phyloP scores from a whole-genome alignment of 2,329 filamentous ascomycete species.

The Pyrenophora teres region DNA sequence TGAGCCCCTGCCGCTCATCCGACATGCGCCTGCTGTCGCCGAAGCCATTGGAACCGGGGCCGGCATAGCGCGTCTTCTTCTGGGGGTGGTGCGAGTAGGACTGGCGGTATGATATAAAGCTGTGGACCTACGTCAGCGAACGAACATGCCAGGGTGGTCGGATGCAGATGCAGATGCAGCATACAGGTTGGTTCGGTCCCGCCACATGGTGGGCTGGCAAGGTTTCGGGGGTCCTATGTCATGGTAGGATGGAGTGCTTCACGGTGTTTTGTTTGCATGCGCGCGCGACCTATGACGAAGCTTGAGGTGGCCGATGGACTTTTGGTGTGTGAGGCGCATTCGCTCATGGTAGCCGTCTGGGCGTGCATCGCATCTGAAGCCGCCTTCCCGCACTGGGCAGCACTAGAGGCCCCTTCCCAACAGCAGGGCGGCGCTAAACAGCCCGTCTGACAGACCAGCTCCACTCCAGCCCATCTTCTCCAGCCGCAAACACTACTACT shows the following conservation, averaged over 20 bases:
- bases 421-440: constrained; percentile 22
- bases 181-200: constrained; percentile 98
- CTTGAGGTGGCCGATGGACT: neutral
- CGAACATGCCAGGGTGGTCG: constrained; percentile 20
- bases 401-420: constrained; percentile 22
- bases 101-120: constrained; percentile 98
- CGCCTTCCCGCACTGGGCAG: constrained; percentile 17
- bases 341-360: constrained; percentile 6
- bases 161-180: constrained; percentile 33
- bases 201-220: constrained; percentile 74
- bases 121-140: constrained; percentile 54
- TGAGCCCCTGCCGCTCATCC: constrained; percentile 78
- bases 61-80: constrained; percentile 72
- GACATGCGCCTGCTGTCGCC: constrained; percentile 51
- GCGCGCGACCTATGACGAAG: neutral
- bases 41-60: constrained; percentile 61
- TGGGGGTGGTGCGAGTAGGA: constrained; percentile 94
- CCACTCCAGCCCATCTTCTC: constrained; percentile 29
- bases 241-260: constrained; percentile 27
- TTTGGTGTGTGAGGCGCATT: constrained; percentile 10
- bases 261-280: neutral
- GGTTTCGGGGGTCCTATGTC: constrained; percentile 31
- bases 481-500: constrained; percentile 35
- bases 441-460: constrained; percentile 28
- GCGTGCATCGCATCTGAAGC: constrained; percentile 8